A percentile compares a stretch with the other conserved stretches of the same genome.
Evolutionary conservation across 306 rosid species (phyloP).

Genomic region (Hippophae tibetana): DNA sequence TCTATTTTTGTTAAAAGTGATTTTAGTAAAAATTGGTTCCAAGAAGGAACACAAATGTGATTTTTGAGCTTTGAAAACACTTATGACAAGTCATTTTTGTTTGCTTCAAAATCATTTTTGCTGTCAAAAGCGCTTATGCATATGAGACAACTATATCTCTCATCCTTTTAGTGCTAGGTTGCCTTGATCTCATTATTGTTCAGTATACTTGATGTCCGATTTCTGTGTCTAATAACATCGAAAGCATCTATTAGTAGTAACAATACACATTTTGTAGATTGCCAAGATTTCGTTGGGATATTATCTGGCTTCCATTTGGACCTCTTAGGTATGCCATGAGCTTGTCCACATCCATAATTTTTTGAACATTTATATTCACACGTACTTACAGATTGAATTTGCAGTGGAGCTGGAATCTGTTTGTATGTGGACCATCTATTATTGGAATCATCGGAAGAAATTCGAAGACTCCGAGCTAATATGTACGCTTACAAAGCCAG

Average conservation of each 20-base stretch:
- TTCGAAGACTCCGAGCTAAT: constrained; percentile 64
- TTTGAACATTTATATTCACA: not conserved
- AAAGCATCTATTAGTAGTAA: constrained; percentile 10
- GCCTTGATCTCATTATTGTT: too few species aligned
- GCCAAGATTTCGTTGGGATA: constrained; percentile 82
- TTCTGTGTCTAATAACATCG: constrained; percentile 1
- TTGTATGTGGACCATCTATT: constrained; percentile 78
- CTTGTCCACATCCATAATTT: constrained; percentile 5
- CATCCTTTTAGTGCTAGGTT: too few species aligned
- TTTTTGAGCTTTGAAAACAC: too few species aligned
- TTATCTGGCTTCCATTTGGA: constrained; percentile 82
- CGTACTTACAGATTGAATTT: constrained; percentile 13
- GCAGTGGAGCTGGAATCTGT: constrained; percentile 69
- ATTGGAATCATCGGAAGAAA: constrained; percentile 61
- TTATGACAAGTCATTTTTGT: too few species aligned
- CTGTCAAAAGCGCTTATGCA: too few species aligned
- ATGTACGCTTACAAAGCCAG: constrained; percentile 72
- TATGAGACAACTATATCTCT: too few species aligned
- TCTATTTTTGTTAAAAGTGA: too few species aligned
- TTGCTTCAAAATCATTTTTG: too few species aligned
- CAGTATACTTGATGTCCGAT: not conserved
- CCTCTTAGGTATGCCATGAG: constrained; percentile 51
- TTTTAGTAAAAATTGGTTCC: too few species aligned
- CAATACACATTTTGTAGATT: constrained; percentile 30
- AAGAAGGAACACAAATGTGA: too few species aligned